phyloP scores from a whole-genome alignment of 805 yeast species.

The Metschnikowia cubensis region DNA sequence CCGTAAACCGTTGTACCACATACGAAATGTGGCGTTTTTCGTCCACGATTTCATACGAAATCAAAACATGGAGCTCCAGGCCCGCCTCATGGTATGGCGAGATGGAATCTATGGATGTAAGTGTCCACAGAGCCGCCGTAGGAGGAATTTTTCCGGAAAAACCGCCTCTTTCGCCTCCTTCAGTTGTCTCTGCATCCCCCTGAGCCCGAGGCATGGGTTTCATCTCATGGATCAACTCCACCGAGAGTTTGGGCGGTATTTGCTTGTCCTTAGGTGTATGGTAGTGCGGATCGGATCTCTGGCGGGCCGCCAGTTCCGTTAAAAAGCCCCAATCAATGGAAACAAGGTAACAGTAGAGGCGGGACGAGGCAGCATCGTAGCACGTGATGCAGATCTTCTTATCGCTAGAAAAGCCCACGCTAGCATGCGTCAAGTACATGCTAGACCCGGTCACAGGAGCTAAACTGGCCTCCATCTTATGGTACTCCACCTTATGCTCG shows the following conservation, averaged over 20 bases:
- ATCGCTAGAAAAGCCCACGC: conserved; percentile 51
- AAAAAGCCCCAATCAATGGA: conserved; percentile 55
- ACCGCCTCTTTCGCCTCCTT: neutral
- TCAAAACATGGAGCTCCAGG: conserved; percentile 44
- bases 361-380: conserved; percentile 32
- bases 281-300: conserved; percentile 45
- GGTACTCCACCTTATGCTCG: conserved; percentile 57
- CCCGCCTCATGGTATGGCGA: conserved; percentile 43
- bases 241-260: conserved; percentile 36
- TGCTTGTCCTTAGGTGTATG: conserved; percentile 46
- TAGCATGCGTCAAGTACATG: conserved; percentile 28
- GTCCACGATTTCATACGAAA: conserved; percentile 32
- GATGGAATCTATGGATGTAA: conserved; percentile 33
- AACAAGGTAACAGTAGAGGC: conserved; percentile 41
- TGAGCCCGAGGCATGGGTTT: conserved; percentile 9
- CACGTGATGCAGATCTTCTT: conserved; percentile 44
- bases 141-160: neutral
- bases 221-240: conserved; percentile 32
- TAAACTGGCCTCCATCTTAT: conserved; percentile 30
- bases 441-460: conserved; percentile 9
- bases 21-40: conserved; percentile 16
- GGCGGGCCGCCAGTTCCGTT: conserved; percentile 43
- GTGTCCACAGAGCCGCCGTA: neutral
- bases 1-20: conserved; percentile 27
- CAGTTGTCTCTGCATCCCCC: neutral